Percentiles rank a stretch among this genome's conserved stretches.
phyloP scores from a whole-genome alignment of 2,329 filamentous ascomycete species.

The Alternaria viburni region DNA sequence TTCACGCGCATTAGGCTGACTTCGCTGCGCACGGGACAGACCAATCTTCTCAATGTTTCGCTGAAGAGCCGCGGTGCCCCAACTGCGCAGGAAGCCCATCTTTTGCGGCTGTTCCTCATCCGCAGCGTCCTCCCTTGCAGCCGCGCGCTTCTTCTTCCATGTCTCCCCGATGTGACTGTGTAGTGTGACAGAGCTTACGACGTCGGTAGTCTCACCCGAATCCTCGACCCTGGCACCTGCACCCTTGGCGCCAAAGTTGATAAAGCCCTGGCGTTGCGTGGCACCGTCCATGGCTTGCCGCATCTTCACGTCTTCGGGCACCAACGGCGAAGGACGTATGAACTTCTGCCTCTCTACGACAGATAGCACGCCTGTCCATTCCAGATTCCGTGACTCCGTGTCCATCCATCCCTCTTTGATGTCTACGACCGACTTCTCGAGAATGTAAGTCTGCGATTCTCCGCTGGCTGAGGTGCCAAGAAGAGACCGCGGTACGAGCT shows the following conservation, averaged over 20 bases:
- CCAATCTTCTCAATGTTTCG: constrained; percentile 80
- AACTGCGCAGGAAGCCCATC: constrained; percentile 64
- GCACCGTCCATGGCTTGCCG: constrained; percentile 41
- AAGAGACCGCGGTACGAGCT: constrained; percentile 72
- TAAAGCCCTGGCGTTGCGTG: constrained; percentile 41
- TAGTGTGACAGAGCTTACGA: constrained; percentile 76
- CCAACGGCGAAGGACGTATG: constrained; percentile 52
- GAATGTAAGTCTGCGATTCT: constrained; percentile 78
- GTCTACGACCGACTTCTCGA: constrained; percentile 80
- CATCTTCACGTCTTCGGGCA: constrained; percentile 32
- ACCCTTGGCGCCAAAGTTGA: constrained; percentile 32
- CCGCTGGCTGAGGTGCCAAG: constrained; percentile 65
- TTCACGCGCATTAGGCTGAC: constrained; percentile 79
- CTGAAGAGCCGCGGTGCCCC: constrained; percentile 75
- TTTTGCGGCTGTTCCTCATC: constrained; percentile 57
- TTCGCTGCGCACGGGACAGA: constrained; percentile 76
- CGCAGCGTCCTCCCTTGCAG: constrained; percentile 46
- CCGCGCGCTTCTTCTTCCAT: constrained; percentile 57
- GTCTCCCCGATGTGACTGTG: constrained; percentile 74
- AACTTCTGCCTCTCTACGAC: constrained; percentile 80
- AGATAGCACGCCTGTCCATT: constrained; percentile 80
- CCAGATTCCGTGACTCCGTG: constrained; percentile 80
- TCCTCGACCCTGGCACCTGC: constrained; percentile 39
- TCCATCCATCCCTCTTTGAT: constrained; percentile 82
- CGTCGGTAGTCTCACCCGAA: constrained; percentile 62